Evolutionary conservation across 2,329 filamentous ascomycete species (phyloP), one percentile per base, ranked within the genome.

Genomic region (Aaosphaeria arxii): DNA sequence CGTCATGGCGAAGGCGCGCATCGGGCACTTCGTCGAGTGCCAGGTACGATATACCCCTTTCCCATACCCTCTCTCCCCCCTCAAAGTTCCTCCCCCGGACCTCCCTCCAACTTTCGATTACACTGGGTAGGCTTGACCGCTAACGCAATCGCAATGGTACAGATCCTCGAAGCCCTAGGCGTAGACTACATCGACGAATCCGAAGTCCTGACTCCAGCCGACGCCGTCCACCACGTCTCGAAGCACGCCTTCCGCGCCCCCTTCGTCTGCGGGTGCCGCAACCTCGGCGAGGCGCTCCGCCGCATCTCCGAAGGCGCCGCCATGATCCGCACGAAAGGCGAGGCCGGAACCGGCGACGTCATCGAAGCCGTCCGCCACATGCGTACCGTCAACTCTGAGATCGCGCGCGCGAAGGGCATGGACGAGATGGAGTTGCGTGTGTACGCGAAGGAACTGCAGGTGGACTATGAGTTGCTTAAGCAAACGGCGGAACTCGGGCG

Each of bases 141-240:
- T 36, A n/a, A 36, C 9, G 33, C 33, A 36, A 40, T 11, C 24
- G 11, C 2, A n/a, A n/a, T 40, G 11, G 11, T 28, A 11, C 39
- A 92, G 86, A 95, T 99, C 75, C 88, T 99, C 66, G 89, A 97
- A 80, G 85, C 89, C 49, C 85, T 97, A 46, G 91, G 89, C 53
- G 88, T 97, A 62, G 94, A 99, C 78, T 99, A 96, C 78, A 94
- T 99, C 61, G 91, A 99, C 74, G 94, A 99, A 77, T 91, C 87
- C 72, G 94, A 99, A 82, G 94, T 99, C 46, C 83, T 99, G 45
- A 99, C 94, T 5, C 92, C 92, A 1, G 94, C 94, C 57, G 94
- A 99, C 71, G 83, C 91, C 66, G 78, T 84, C 58, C 87, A 88
- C 80, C 94, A 99, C 76, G 91, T 99, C 51, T 88, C 91, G 72